Evolutionary conservation across 768 basidiomycete genomes (phyloP), one percentile per base, ranked within the genome.

Genomic region (Vishniacozyma victoriae): DNA sequence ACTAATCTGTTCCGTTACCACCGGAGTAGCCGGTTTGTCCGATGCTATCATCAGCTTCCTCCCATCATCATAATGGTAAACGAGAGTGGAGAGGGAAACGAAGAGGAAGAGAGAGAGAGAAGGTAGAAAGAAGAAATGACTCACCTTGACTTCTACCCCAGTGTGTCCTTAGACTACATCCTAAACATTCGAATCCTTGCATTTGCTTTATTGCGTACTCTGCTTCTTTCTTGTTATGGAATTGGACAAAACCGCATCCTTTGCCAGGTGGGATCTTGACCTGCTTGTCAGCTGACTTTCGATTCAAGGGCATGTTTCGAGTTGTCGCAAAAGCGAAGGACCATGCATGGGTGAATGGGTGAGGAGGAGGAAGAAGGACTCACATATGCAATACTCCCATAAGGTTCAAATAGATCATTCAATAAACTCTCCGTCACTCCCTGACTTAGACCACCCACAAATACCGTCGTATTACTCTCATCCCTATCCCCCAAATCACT

Each of bases 191-290:
- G 69, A 91, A 93, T 20, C 89, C 90, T 75, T 93, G 90, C 90
- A 93, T 91, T 73, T 87, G 89, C 73, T 90, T 86, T 52, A 95
- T 95, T 7, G 90, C 89, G 29, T 80, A 78, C 71, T 92, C 89
- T 11, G 91, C 91, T 72, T 95, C 91, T 9, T 80, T 81, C 72
- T 93, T 90, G 56, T 83, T 80, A 22, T 93, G 86, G 62, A 89
- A 95, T 73, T 95, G 91, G 37, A 95, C 91, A 63, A 95, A 95
- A 1, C 91, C 91, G 60, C 91, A 95, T 56, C 91, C 87, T 65
- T 93, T 93, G 42, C 88, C 89, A 36, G 87, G 84, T 11, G 91
- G 91, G n/a, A 95, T 90, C 72, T 92, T 93, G 66, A 93, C 90
- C 87, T 88, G 57, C 36, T 37, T 53, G 33, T 33, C 29, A 26